Evolutionary conservation across 2,329 filamentous ascomycete genomes (phyloP).

Genomic region (Blumeria graminis): DNA sequence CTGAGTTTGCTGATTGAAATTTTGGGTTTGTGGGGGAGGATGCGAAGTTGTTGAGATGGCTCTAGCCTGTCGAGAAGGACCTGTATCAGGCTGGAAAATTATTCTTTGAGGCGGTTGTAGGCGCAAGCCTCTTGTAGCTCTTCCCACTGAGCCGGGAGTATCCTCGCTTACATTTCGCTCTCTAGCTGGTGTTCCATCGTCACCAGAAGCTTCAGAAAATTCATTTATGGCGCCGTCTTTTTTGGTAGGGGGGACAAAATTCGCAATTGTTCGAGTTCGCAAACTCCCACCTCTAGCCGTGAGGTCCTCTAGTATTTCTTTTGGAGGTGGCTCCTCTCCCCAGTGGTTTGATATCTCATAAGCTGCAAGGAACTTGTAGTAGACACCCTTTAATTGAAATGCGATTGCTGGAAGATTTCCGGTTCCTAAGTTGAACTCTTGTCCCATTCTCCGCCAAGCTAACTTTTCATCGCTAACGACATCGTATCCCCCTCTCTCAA

Average conservation of each 20-base stretch:
- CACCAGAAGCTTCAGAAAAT: constrained; percentile 33
- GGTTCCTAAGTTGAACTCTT: constrained; percentile 50
- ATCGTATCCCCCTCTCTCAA: constrained; percentile 64
- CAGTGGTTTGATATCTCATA: constrained; percentile 66
- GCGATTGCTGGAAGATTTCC: constrained; percentile 61
- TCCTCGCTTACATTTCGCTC: constrained; percentile 26
- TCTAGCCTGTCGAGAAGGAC: constrained; percentile 36
- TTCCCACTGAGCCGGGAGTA: constrained; percentile 25
- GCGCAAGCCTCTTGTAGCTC: constrained; percentile 41
- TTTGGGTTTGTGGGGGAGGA: constrained; percentile 10
- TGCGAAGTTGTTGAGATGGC: constrained; percentile 24
- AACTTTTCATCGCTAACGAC: constrained; percentile 63
- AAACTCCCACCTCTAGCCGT: constrained; percentile 61
- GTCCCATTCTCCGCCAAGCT: constrained; percentile 55
- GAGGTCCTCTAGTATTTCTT: constrained; percentile 59
- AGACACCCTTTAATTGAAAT: constrained; percentile 66
- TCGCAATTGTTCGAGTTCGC: constrained; percentile 56
- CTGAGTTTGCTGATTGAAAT: constrained; percentile 8
- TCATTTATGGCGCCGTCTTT: constrained; percentile 22
- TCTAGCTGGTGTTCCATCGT: constrained; percentile 32
- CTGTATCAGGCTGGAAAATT: constrained; percentile 63
- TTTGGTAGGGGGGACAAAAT: constrained; percentile 31
- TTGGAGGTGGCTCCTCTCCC: constrained; percentile 60
- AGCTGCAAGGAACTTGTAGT: constrained; percentile 72
- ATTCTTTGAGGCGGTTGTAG: constrained; percentile 69